Conservation (phyloP, 208 protist genomes). For the Trichomonas vaginalis region DNA sequence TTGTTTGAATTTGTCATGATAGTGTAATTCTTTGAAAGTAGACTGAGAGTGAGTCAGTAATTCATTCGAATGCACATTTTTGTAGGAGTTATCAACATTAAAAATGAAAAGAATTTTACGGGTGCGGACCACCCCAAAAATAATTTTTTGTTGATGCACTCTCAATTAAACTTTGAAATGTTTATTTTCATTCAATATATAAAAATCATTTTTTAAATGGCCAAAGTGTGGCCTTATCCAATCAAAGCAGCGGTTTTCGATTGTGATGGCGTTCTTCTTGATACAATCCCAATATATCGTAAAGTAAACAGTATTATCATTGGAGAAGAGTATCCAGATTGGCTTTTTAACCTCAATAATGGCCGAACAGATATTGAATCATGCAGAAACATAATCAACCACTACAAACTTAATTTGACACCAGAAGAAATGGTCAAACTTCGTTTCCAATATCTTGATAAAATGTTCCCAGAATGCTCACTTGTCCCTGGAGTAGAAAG, state of each 20-base stretch:
- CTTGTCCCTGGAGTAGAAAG: neutral
- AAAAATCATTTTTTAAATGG: no score
- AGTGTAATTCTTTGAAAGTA: no score
- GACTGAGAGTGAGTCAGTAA: no score
- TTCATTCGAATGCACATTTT: no score
- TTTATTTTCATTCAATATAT: no score
- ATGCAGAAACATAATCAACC: neutral
- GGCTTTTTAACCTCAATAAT: neutral
- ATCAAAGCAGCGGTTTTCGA: neutral
- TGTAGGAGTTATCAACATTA: no score
- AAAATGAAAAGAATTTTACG: no score
- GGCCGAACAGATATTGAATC: neutral
- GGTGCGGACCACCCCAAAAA: no score
- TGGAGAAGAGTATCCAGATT: neutral
- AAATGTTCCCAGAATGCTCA: neutral
- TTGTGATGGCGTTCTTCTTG: neutral
- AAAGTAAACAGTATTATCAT: neutral
- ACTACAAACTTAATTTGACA: neutral
- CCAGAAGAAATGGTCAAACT: neutral
- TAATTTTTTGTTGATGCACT: no score
- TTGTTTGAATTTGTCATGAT: no score
- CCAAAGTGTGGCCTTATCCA: neutral
- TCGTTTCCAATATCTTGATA: neutral
- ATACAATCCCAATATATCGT: neutral
- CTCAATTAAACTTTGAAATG: no score